phyloP scores from a whole-genome alignment of 768 basidiomycete species.

The Leccinum variicolor region DNA sequence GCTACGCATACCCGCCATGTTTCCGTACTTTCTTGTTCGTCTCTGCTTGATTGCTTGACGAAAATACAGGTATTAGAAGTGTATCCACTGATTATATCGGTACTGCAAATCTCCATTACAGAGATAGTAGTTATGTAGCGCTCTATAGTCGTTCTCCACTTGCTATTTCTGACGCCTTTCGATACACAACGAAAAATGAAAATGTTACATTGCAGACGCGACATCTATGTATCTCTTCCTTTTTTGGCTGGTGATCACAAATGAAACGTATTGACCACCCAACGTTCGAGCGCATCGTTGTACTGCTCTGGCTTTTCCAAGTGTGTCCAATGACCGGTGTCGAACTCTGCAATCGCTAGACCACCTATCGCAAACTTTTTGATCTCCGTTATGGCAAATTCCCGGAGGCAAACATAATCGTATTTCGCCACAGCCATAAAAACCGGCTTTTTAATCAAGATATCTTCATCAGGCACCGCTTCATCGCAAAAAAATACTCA shows the following conservation, averaged over 20 bases:
- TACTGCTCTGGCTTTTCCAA: slow-evolving; percentile 33
- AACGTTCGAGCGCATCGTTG: slow-evolving; percentile 35
- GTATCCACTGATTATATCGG: slow-evolving; percentile 6
- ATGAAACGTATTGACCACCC: slow-evolving; percentile 24
- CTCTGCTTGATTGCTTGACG: slow-evolving; percentile 7
- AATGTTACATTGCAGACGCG: slow-evolving; percentile 1
- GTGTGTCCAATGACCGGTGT: slow-evolving; percentile 38
- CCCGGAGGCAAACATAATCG: slow-evolving; percentile 33
- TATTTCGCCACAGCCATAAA: slow-evolving; percentile 35
- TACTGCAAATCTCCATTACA: not conserved
- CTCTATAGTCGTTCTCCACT: not conserved
- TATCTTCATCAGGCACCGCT: slow-evolving; percentile 24
- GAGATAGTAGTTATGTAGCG: not conserved
- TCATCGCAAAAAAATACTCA: not conserved
- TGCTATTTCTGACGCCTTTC: not conserved
- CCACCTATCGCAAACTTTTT: slow-evolving; percentile 27
- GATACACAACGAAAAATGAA: not conserved
- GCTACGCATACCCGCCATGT: slow-evolving; percentile 1
- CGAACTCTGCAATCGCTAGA: slow-evolving; percentile 31
- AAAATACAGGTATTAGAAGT: slow-evolving; percentile 27
- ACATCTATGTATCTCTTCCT: slow-evolving; percentile 1
- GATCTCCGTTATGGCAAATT: slow-evolving; percentile 21
- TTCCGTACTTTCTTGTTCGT: not conserved
- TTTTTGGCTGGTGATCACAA: slow-evolving; percentile 1
- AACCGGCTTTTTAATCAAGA: slow-evolving; percentile 33